A percentile compares a stretch with the other conserved stretches of the same genome.
These are phyloP conservation scores for Gremmenia infestans DNA, from an alignment of 2,329 filamentous ascomycete genomes.

Conservation along the genomic window DNA sequence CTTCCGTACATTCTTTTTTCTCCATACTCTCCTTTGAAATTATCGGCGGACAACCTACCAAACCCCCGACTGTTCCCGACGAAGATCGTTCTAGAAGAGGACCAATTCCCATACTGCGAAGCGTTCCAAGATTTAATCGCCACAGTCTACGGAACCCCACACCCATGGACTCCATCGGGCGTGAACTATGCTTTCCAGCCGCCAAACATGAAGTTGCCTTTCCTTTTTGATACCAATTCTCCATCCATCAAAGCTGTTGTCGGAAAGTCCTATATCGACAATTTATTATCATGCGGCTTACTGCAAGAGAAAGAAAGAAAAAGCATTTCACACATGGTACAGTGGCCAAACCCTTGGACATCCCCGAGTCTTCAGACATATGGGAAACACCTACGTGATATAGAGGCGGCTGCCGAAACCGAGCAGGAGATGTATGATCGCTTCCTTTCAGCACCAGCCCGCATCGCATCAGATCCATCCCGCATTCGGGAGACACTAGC, in stretches of 20 bases:
- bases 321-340: not conserved
- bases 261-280: conserved; percentile 13
- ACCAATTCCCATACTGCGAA: conserved; percentile 22
- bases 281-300: conserved; percentile 5
- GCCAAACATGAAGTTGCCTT: not conserved
- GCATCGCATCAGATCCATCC: not conserved
- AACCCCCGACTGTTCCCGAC: not conserved
- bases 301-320: conserved; percentile 10
- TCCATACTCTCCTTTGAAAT: conserved; percentile 28
- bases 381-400: too few species aligned
- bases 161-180: not conserved
- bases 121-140: conserved; percentile 31
- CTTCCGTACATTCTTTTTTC: conserved; percentile 32
- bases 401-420: conserved; percentile 9
- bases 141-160: conserved; percentile 9
- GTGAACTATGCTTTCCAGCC: not conserved
- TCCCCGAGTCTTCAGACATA: not conserved
- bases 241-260: not conserved
- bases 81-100: not conserved
- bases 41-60: conserved; percentile 9
- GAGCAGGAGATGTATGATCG: conserved; percentile 30
- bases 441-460: conserved; percentile 16
- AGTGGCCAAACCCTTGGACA: not conserved
- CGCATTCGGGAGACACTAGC: not conserved
- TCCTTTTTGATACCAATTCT: not conserved